These are phyloP conservation scores for Lactarius sanguifluus DNA, from an alignment of 768 basidiomycete species.

Conservation along the genomic window DNA sequence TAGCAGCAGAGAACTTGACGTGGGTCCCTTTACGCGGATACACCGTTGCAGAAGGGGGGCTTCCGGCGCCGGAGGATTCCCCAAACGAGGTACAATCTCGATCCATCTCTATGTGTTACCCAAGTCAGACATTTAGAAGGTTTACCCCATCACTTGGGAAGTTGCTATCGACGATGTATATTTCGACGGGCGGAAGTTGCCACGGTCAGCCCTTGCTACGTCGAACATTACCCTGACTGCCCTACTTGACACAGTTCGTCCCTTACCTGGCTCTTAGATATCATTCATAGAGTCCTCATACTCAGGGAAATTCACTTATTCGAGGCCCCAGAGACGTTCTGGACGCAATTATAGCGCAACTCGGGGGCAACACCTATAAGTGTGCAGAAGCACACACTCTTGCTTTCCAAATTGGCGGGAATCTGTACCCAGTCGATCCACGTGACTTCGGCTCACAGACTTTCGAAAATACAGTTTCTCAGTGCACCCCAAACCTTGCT, in stretches of 20 bases:
- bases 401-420: slow-evolving; percentile 66
- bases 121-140: slow-evolving; percentile 23
- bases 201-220: slow-evolving; percentile 51
- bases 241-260: slow-evolving; percentile 66
- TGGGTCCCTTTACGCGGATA: slow-evolving; percentile 69
- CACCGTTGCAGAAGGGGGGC: slow-evolving; percentile 48
- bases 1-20: slow-evolving; percentile 51
- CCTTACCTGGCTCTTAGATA: slow-evolving; percentile 8
- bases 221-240: slow-evolving; percentile 56
- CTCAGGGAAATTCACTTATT: slow-evolving; percentile 72
- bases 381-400: slow-evolving; percentile 64
- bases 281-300: slow-evolving; percentile 2
- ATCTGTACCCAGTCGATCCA: slow-evolving; percentile 70
- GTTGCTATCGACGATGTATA: slow-evolving; percentile 68
- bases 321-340: slow-evolving; percentile 73
- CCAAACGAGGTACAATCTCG: slow-evolving; percentile 54
- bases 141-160: slow-evolving; percentile 55
- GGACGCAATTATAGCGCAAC: slow-evolving; percentile 41
- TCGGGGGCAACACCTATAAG: slow-evolving; percentile 48
- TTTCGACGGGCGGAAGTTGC: slow-evolving; percentile 62
- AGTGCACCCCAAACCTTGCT: slow-evolving; percentile 56
- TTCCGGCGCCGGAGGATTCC: slow-evolving; percentile 54
- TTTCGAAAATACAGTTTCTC: slow-evolving; percentile 29
- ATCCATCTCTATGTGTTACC: background rate
- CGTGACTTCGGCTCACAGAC: slow-evolving; percentile 61